A percentile compares a stretch with the other conserved stretches of the same genome.
Evolutionary conservation across 805 yeast genomes (phyloP).

Genomic region (Zygoascus bituminiphila): DNA sequence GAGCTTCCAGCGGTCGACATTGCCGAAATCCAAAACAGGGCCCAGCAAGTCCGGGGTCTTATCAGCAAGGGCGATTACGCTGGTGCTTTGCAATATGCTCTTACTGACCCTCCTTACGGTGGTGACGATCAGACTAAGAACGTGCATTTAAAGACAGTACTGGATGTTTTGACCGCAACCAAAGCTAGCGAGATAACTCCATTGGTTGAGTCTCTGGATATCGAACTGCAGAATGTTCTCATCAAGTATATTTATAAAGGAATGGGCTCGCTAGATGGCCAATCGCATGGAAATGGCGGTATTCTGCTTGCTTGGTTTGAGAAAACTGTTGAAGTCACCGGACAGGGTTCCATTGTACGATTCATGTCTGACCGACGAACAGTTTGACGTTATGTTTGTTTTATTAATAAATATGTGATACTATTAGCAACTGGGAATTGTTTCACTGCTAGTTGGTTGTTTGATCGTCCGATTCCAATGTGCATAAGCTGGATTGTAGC

Average conservation of each 20-base stretch:
- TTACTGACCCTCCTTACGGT: slow-evolving; percentile 77
- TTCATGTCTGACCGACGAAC: slow-evolving; percentile 80
- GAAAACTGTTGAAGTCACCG: slow-evolving; percentile 73
- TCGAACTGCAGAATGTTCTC: slow-evolving; percentile 66
- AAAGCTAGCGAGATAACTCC: slow-evolving; percentile 58
- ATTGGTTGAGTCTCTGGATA: slow-evolving; percentile 49
- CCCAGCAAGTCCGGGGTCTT: slow-evolving; percentile 50
- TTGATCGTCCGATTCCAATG: neutral
- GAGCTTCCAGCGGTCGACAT: slow-evolving; percentile 44
- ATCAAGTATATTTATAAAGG: slow-evolving; percentile 80
- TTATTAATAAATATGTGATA: neutral
- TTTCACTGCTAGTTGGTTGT: neutral
- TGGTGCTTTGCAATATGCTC: slow-evolving; percentile 56
- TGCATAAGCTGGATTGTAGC: neutral
- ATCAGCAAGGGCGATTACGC: slow-evolving; percentile 64
- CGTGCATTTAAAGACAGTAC: slow-evolving; percentile 45
- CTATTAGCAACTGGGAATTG: neutral
- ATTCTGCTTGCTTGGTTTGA: slow-evolving; percentile 86
- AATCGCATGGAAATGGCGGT: slow-evolving; percentile 80
- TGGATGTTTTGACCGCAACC: slow-evolving; percentile 63
- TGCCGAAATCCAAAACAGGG: slow-evolving; percentile 47
- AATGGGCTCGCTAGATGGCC: slow-evolving; percentile 55
- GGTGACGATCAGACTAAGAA: slow-evolving; percentile 40
- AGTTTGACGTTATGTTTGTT: slow-evolving; percentile 33
- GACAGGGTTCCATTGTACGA: slow-evolving; percentile 83